Evolutionary conservation across 257 asterid genomes (phyloP).

Genomic region (Nicotiana tomentosiformis): DNA sequence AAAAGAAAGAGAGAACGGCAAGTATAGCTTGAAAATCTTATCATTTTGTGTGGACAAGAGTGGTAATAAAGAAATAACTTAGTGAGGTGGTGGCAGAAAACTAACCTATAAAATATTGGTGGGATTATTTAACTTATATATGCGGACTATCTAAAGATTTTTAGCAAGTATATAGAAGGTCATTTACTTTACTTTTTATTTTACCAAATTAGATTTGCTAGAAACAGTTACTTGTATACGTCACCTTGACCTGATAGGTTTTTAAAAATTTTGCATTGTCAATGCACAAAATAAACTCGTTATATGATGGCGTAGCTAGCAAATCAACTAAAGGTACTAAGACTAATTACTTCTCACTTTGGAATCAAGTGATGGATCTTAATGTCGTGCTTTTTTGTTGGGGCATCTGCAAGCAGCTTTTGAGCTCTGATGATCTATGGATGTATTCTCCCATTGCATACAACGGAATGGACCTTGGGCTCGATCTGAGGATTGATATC

Average conservation of each 20-base stretch:
- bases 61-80: neutral
- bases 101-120: neutral
- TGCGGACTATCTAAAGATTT: neutral
- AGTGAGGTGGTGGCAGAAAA: neutral
- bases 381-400: neutral
- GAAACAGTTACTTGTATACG: neutral
- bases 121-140: neutral
- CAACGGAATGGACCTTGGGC: constrained; percentile 74
- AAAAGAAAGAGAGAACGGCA: neutral
- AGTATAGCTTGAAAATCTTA: constrained; percentile 2
- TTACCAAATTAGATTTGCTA: neutral
- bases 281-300: neutral
- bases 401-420: constrained; percentile 54
- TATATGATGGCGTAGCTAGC: neutral
- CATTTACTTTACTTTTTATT: neutral
- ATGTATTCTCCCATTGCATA: constrained; percentile 92
- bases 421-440: constrained; percentile 87
- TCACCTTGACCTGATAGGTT: neutral
- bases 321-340: neutral
- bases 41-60: neutral
- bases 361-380: neutral
- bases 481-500: constrained; percentile 29
- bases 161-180: neutral
- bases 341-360: neutral
- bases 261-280: too few species aligned